A percentile compares a stretch with the other conserved stretches of the same genome.
These are phyloP conservation scores for Leishmania mexicana DNA, from an alignment of 208 protist species.

Conservation along the genomic window DNA sequence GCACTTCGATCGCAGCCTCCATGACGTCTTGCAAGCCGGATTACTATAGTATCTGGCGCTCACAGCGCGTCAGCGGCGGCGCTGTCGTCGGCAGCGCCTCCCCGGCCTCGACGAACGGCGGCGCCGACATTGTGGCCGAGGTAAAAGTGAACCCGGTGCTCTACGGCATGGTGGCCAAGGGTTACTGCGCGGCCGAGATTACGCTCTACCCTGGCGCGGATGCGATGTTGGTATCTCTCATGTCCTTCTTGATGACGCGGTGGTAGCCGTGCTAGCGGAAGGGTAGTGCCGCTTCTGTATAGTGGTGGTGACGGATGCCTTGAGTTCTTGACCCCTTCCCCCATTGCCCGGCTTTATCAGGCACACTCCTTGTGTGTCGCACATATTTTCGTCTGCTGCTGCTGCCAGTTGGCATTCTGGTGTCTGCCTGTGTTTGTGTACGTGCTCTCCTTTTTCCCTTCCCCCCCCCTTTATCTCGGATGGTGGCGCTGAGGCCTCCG, in stretches of 20 bases:
- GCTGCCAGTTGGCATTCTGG: background rate
- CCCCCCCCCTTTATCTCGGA: background rate
- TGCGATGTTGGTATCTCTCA: slow-evolving; percentile 62
- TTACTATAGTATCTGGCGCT: slow-evolving; percentile 54
- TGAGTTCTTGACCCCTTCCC: background rate
- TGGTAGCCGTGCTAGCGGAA: slow-evolving; percentile 33
- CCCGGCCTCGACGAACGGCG: slow-evolving; percentile 43
- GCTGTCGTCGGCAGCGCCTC: slow-evolving; percentile 22
- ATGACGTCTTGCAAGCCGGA: slow-evolving; percentile 13
- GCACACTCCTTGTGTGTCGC: background rate
- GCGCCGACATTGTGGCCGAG: slow-evolving; percentile 68
- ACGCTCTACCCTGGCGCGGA: slow-evolving; percentile 57
- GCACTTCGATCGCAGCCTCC: background rate
- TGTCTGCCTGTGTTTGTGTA: background rate
- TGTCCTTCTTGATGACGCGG: slow-evolving; percentile 66
- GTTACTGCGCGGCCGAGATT: slow-evolving; percentile 55
- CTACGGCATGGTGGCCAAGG: slow-evolving; percentile 35
- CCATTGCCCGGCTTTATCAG: background rate
- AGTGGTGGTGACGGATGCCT: background rate
- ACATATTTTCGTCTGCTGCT: background rate
- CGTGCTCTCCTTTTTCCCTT: background rate
- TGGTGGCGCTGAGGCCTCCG: background rate
- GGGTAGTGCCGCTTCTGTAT: background rate
- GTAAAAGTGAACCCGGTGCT: slow-evolving; percentile 36
- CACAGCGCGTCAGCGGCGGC: slow-evolving; percentile 37